Evolutionary conservation across 2,329 filamentous ascomycete genomes (phyloP).

Genomic region (Aspergillus fructus): DNA sequence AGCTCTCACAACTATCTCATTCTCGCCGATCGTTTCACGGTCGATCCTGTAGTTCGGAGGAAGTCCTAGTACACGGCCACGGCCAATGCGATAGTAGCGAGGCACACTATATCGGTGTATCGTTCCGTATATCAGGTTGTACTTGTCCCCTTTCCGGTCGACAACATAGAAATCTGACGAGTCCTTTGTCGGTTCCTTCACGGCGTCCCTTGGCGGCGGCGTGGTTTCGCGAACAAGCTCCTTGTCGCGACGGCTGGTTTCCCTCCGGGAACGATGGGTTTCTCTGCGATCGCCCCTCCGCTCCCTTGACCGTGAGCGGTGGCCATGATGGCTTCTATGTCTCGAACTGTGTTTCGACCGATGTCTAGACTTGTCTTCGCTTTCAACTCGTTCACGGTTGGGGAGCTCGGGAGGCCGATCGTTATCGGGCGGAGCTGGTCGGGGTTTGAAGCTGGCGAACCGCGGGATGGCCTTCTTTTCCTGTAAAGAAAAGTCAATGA

Average conservation of each 20-base stretch:
- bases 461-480: conserved; percentile 58
- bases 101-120: conserved; percentile 72
- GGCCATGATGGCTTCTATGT: conserved; percentile 21
- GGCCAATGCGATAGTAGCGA: conserved; percentile 66
- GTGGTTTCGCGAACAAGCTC: conserved; percentile 5
- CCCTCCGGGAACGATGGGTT: conserved; percentile 13
- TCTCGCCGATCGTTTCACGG: conserved; percentile 52
- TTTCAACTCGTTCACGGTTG: conserved; percentile 20
- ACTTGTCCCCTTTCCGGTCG: conserved; percentile 74
- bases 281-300: conserved; percentile 16
- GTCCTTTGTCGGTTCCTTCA: conserved; percentile 19
- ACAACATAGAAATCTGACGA: conserved; percentile 52
- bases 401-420: conserved; percentile 21
- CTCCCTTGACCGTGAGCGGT: conserved; percentile 26
- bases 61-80: conserved; percentile 70
- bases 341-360: conserved; percentile 20
- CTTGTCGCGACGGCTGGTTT: conserved; percentile 11
- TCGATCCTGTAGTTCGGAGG: conserved; percentile 63
- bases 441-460: conserved; percentile 72
- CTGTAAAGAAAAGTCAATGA: conserved; percentile 15
- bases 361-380: conserved; percentile 24
- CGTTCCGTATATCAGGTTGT: conserved; percentile 72
- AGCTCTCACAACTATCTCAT: conserved; percentile 37
- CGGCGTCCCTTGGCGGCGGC: conserved; percentile 7
- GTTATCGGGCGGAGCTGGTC: conserved; percentile 27